These are phyloP conservation scores for Pyronema omphalodes DNA, from an alignment of 495 filamentous ascomycete genomes.

Conservation along the genomic window DNA sequence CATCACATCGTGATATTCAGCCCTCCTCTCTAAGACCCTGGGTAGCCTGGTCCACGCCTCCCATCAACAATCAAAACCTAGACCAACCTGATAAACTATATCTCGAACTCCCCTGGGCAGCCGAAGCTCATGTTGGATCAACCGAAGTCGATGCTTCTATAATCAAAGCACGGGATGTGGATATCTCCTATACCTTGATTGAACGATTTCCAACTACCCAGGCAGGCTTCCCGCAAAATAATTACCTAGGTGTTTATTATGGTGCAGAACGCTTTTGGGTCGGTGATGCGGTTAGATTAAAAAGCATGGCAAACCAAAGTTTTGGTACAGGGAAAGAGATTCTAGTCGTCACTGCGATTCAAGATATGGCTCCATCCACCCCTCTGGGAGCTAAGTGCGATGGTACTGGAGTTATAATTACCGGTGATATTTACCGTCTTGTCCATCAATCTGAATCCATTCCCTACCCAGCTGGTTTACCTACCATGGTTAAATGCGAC, in stretches of 20 bases:
- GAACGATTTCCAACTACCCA: slow-evolving; percentile 24
- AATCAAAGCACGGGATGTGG: slow-evolving; percentile 38
- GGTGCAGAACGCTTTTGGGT: slow-evolving; percentile 45
- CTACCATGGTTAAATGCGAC: slow-evolving; percentile 6
- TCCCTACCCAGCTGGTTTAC: slow-evolving; percentile 17
- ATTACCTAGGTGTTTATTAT: slow-evolving; percentile 41
- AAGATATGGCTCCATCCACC: slow-evolving; percentile 6
- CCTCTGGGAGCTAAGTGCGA: slow-evolving; percentile 1
- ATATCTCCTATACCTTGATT: slow-evolving; percentile 37
- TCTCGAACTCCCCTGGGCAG: slow-evolving; percentile 36
- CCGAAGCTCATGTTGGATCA: slow-evolving; percentile 17
- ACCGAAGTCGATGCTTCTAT: slow-evolving; percentile 43
- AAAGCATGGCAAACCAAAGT: slow-evolving; percentile 12
- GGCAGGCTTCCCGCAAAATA: slow-evolving; percentile 11
- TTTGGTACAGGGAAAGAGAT: slow-evolving; percentile 30
- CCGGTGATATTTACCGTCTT: slow-evolving; percentile 18
- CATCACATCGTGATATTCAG: slow-evolving; percentile 12
- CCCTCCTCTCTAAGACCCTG: slow-evolving; percentile 33
- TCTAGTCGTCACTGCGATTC: slow-evolving; percentile 32
- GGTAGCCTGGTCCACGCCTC: slow-evolving; percentile 44
- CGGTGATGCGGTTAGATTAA: slow-evolving; percentile 37
- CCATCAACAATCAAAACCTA: slow-evolving; percentile 21
- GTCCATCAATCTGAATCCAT: slow-evolving; percentile 17
- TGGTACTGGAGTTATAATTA: slow-evolving; percentile 12
- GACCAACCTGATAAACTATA: slow-evolving; percentile 24